Conservation (phyloP, 2,329 filamentous ascomycete genomes). For the Alternaria sp. region DNA sequence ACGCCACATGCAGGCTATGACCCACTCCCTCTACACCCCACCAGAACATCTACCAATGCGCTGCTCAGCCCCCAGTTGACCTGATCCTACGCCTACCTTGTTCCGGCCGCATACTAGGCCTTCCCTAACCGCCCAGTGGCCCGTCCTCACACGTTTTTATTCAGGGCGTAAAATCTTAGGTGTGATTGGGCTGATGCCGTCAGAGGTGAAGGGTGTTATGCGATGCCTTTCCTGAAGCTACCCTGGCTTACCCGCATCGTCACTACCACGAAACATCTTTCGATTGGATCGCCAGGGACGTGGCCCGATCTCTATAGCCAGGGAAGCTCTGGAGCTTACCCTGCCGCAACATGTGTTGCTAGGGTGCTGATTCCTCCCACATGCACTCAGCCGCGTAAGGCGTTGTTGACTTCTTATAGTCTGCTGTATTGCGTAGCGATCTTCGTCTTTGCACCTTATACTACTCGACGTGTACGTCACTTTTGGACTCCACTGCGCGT, state of each 20-base stretch:
- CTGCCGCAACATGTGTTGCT: conserved; percentile 20
- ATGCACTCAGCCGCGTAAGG: conserved; percentile 27
- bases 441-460: conserved; percentile 11
- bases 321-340: conserved; percentile 29
- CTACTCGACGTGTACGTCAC: not conserved
- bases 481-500: not conserved
- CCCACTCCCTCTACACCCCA: conserved; percentile 28
- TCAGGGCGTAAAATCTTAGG: not conserved
- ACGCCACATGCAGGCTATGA: conserved; percentile 26
- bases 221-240: conserved; percentile 16
- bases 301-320: conserved; percentile 25
- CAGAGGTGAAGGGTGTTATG: conserved; percentile 8
- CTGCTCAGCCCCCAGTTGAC: conserved; percentile 38
- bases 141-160: not conserved
- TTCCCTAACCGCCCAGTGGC: not conserved
- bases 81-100: conserved; percentile 18
- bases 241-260: conserved; percentile 28
- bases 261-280: conserved; percentile 19
- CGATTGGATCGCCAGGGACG: conserved; percentile 33
- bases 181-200: conserved; percentile 14
- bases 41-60: conserved; percentile 20
- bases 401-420: conserved; percentile 22
- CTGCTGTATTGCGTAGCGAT: conserved; percentile 24
- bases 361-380: conserved; percentile 16
- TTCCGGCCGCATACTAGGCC: not conserved